Evolutionary conservation across 495 filamentous ascomycete species (phyloP).

Genomic region (Friedmanniomyces simplex): DNA sequence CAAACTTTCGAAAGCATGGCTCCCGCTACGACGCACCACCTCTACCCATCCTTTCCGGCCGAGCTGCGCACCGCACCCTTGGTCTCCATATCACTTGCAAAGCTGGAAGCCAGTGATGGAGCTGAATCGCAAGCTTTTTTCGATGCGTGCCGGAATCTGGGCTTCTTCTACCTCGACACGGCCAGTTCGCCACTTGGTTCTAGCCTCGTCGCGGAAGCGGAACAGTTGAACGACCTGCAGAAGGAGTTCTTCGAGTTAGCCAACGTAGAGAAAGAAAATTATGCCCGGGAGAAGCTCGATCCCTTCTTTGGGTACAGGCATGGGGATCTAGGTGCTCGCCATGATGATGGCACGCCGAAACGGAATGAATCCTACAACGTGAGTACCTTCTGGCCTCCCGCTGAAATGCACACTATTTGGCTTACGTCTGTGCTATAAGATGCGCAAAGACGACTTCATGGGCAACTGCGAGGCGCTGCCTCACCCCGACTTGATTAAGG

Average conservation of each 20-base stretch:
- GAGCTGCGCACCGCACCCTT: constrained; percentile 46
- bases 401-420: neutral
- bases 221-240: constrained; percentile 10
- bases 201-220: constrained; percentile 11
- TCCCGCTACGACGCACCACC: neutral
- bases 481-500: constrained; percentile 1
- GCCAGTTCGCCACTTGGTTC: constrained; percentile 11
- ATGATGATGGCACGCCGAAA: constrained; percentile 44
- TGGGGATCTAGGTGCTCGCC: constrained; percentile 33
- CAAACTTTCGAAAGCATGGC: neutral
- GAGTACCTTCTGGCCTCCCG: constrained; percentile 8
- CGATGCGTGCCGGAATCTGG: constrained; percentile 10
- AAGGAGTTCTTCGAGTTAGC: constrained; percentile 11
- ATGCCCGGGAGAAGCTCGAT: constrained; percentile 41
- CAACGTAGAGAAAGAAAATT: constrained; percentile 8
- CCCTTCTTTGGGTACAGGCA: constrained; percentile 54
- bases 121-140: constrained; percentile 33
- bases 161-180: constrained; percentile 24
- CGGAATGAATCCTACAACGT: constrained; percentile 58
- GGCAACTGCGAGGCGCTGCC: constrained; percentile 12
- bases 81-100: constrained; percentile 42
- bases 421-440: neutral
- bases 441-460: constrained; percentile 17
- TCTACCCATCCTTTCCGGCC: constrained; percentile 41
- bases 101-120: constrained; percentile 35